A percentile compares a stretch with the other conserved stretches of the same genome.
phyloP scores from a whole-genome alignment of 768 basidiomycete species.

The Auricularia auricula-judae region DNA sequence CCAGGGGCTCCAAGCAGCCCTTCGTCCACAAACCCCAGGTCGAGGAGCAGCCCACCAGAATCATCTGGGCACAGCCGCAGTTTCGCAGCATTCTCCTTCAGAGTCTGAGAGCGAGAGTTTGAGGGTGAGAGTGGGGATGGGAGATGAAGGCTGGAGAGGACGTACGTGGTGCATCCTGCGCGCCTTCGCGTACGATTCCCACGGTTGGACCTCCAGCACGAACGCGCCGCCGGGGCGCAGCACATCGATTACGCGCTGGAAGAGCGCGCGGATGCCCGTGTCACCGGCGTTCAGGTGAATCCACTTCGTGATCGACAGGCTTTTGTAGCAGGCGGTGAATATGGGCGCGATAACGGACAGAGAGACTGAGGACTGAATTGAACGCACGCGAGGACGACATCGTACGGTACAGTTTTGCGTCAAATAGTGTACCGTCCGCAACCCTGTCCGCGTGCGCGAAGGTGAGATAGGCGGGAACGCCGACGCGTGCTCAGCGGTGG shows the following conservation, averaged over 20 bases:
- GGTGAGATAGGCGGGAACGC: conserved; percentile 64
- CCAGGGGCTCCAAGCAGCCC: conserved; percentile 42
- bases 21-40: conserved; percentile 50
- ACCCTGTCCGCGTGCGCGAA: conserved; percentile 73
- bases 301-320: conserved; percentile 87
- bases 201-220: conserved; percentile 74
- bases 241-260: conserved; percentile 44
- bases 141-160: background rate
- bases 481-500: conserved; percentile 13
- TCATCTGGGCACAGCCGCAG: conserved; percentile 52
- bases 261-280: conserved; percentile 56
- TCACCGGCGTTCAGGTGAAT: conserved; percentile 80
- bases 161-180: conserved; percentile 52
- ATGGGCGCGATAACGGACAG: background rate
- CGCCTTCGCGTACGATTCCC: conserved; percentile 76
- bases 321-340: conserved; percentile 18
- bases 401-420: conserved; percentile 54
- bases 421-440: conserved; percentile 33
- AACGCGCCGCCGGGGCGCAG: conserved; percentile 58
- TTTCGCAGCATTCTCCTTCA: conserved; percentile 48
- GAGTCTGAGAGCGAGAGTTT: conserved; percentile 15
- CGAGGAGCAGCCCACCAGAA: conserved; percentile 42
- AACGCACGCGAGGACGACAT: conserved; percentile 70
- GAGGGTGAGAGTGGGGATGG: background rate
- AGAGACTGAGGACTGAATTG: background rate